Percentiles rank a stretch among this genome's conserved stretches.
Conservation (phyloP, 371 early-diverging fungal species). For the Dinochytrium kinnereticum region DNA sequence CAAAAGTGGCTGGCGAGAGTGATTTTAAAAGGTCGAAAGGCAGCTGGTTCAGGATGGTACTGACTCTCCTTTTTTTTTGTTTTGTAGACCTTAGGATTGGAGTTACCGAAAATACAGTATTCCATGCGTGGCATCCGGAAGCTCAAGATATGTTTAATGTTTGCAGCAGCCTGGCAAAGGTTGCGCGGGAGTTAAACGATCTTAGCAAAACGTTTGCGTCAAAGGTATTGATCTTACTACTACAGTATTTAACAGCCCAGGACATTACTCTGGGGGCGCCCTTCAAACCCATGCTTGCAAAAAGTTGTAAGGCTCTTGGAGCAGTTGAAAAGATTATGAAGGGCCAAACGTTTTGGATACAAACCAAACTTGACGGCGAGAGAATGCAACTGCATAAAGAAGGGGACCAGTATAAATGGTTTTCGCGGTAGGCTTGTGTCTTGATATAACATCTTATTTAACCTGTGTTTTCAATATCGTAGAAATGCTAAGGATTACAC, state of each 20-base stretch:
- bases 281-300: conserved; percentile 63
- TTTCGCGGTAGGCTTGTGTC: conserved; percentile 21
- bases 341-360: conserved; percentile 67
- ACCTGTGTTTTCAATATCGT: conserved; percentile 86
- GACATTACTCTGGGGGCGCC: conserved; percentile 48
- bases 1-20: conserved; percentile 79
- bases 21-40: conserved; percentile 69
- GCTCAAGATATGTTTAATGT: conserved; percentile 68
- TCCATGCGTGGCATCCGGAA: conserved; percentile 68
- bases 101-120: conserved; percentile 69
- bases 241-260: neutral
- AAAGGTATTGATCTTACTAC: conserved; percentile 16
- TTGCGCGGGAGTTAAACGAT: conserved; percentile 55
- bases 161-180: conserved; percentile 63
- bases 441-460: conserved; percentile 75
- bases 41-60: conserved; percentile 1
- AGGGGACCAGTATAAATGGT: conserved; percentile 28
- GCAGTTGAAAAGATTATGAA: conserved; percentile 53
- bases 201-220: conserved; percentile 23
- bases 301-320: conserved; percentile 44
- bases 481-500: conserved; percentile 86
- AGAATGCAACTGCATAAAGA: conserved; percentile 70
- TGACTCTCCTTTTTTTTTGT: neutral
- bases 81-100: conserved; percentile 69
- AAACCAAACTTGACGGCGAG: conserved; percentile 82